A percentile compares a stretch with the other conserved stretches of the same genome.
Evolutionary conservation across 2,329 filamentous ascomycete species (phyloP).

Genomic region (Sphaerulina musiva): DNA sequence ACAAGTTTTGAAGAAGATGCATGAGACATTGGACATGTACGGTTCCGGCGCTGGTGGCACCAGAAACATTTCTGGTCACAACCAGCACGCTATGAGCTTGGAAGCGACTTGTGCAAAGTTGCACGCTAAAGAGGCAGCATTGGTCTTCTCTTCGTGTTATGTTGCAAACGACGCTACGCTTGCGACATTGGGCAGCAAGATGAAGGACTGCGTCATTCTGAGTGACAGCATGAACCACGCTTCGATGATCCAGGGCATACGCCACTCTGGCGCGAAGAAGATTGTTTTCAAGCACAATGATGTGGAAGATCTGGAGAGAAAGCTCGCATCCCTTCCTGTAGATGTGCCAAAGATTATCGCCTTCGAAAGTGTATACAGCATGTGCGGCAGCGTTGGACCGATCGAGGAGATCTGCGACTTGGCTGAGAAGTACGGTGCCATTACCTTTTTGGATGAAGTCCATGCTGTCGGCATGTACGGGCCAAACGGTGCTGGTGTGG

Average conservation of each 20-base stretch:
- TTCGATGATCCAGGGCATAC: constrained; percentile 98
- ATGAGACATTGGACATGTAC: constrained; percentile 88
- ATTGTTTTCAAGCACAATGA: constrained; percentile 99
- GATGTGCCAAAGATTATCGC: constrained; percentile 95
- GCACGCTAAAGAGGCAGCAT: constrained; percentile 82
- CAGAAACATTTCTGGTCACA: constrained; percentile 96
- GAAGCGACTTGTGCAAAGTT: constrained; percentile 78
- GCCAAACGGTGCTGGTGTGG: constrained; percentile 87
- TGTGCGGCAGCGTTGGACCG: constrained; percentile 95
- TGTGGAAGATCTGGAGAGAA: constrained; percentile 82
- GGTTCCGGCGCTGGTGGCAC: constrained; percentile 93
- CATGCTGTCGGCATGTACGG: constrained; percentile 99
- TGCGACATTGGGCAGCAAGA: constrained; percentile 90
- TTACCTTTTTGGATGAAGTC: constrained; percentile 97
- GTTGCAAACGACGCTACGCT: constrained; percentile 97
- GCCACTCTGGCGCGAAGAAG: constrained; percentile 94
- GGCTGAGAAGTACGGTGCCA: constrained; percentile 92
- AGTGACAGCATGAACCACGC: constrained; percentile 96
- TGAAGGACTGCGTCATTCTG: constrained; percentile 95
- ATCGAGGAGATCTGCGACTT: constrained; percentile 95
- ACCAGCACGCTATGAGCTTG: constrained; percentile 81
- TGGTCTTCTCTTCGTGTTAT: constrained; percentile 97
- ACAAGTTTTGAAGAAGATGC: constrained; percentile 82
- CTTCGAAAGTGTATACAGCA: constrained; percentile 98
- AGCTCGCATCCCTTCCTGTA: constrained; percentile 78